Evolutionary conservation across 2,329 filamentous ascomycete species (phyloP), one percentile per base, ranked within the genome.

Genomic region (Neonectria faginata): DNA sequence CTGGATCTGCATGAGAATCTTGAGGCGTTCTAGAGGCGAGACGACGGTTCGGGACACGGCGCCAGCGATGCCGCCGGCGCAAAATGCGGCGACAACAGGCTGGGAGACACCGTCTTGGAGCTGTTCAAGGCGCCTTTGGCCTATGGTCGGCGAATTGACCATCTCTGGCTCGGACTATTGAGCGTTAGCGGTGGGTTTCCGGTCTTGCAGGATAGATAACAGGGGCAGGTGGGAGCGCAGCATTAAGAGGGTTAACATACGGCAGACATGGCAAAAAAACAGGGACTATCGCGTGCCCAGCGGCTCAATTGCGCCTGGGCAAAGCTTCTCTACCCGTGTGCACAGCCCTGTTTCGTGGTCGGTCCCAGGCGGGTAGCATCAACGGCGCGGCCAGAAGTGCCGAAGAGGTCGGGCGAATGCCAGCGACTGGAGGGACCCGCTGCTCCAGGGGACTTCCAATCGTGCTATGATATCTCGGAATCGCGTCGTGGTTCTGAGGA

Each of bases 31-130:
- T 41, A 99, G 88, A 3, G 96, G 96, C 16, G 95, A 98, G 5
- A 99, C 96, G 52, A 98, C 95, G 25, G 96, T 99, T 76, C 96
- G 89, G 33, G 96, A 98, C n/a, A 99, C 95, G 47, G 96, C 96
- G 63, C 96, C 96, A 16, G 96, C 96, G 22, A 97, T 89, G 70
- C 96, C 96, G 66, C 96, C 96, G 31, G 93, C 96, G 74, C 97
- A 91, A 76, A 99, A 99, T 36, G 96, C 94, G 45, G 96, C 95
- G 36, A 94, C 82, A 42, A 97, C 90, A 4, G 95, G 94, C 68
- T 97, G 92, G 10, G 94, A 91, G 67, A 97, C 60, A 64, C 84
- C 80, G 56, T 85, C 81, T 51, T 78, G 80, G 57, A 86, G 68
- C 31, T 82, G 80, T 29, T 75, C 56, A 20, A 73, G 56, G 31